These are phyloP conservation scores for Babjeviella inositovora DNA, from an alignment of 805 yeast genomes.

Conservation along the genomic window DNA sequence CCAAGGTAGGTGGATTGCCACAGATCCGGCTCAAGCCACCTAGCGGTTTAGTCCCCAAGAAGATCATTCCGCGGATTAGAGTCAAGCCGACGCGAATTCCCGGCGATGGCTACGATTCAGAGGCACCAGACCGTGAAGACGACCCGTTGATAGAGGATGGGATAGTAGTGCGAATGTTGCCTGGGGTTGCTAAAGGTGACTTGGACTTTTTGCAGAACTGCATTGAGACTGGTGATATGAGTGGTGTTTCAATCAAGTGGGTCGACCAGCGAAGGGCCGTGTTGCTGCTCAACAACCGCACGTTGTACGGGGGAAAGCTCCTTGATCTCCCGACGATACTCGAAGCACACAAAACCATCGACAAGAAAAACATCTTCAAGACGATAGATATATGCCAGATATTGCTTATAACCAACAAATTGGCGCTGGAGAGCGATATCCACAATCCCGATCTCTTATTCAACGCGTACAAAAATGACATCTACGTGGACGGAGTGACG, in stretches of 20 bases:
- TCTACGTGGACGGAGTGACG: constrained; percentile 64
- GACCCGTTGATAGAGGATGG: constrained; percentile 90
- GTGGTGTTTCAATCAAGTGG: constrained; percentile 66
- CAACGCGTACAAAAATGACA: constrained; percentile 8
- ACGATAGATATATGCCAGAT: constrained; percentile 79
- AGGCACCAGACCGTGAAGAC: constrained; percentile 90
- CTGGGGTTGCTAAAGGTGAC: too few relatives aligned
- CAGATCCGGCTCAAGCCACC: too few relatives aligned
- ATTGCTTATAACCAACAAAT: constrained; percentile 49
- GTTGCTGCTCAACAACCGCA: constrained; percentile 49
- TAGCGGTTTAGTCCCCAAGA: constrained; percentile 8
- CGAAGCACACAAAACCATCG: constrained; percentile 81
- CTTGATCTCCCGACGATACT: constrained; percentile 82
- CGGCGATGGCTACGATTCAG: constrained; percentile 94
- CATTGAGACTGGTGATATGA: constrained; percentile 61
- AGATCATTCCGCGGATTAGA: constrained; percentile 24
- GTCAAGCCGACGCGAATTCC: constrained; percentile 55
- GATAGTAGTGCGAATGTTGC: constrained; percentile 56
- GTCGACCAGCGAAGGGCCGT: constrained; percentile 69
- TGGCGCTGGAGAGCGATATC: constrained; percentile 26
- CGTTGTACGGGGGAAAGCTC: constrained; percentile 65
- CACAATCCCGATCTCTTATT: constrained; percentile 15
- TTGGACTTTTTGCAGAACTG: constrained; percentile 63
- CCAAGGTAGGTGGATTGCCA: too few relatives aligned
- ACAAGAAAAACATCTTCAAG: constrained; percentile 76